phyloP scores from a whole-genome alignment of 1,139 yeast genomes.

The Geotrichum aggregatum region DNA sequence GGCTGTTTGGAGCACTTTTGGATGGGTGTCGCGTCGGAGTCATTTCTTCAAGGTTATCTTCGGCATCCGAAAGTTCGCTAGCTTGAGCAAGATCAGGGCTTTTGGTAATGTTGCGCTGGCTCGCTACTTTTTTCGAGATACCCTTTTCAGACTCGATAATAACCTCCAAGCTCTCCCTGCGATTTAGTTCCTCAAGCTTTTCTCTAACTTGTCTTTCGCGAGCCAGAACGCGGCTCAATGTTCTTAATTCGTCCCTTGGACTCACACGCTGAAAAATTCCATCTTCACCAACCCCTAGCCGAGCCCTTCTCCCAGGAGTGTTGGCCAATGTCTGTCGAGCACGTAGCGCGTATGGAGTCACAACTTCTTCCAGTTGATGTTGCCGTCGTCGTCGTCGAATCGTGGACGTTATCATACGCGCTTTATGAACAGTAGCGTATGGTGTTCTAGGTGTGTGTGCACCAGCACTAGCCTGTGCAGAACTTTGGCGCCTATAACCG shows the following conservation, averaged over 20 bases:
- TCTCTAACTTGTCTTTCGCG: conserved; percentile 11
- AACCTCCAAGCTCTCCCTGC: background rate
- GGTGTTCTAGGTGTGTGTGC: conserved; percentile 18
- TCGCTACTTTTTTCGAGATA: background rate
- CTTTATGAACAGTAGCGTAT: conserved; percentile 18
- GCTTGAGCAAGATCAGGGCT: background rate
- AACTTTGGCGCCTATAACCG: conserved; percentile 1
- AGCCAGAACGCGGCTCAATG: conserved; percentile 14
- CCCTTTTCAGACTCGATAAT: too few species aligned
- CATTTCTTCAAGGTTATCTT: background rate
- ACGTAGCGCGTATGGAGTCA: conserved; percentile 15
- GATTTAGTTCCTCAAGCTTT: conserved; percentile 7
- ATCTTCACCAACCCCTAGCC: conserved; percentile 4
- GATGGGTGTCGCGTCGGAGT: conserved; percentile 1
- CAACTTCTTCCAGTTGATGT: conserved; percentile 10
- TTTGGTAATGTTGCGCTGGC: background rate
- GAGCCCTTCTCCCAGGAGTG: conserved; percentile 8
- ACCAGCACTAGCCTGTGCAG: conserved; percentile 4
- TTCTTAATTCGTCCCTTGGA: conserved; percentile 15
- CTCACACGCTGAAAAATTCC: conserved; percentile 12
- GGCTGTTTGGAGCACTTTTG: background rate
- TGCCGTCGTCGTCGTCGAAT: conserved; percentile 15
- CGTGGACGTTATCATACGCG: conserved; percentile 18
- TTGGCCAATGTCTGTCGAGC: conserved; percentile 15
- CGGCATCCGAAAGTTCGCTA: background rate